Percentiles rank a stretch among this genome's conserved stretches.
phyloP scores from a whole-genome alignment of 2,329 filamentous ascomycete genomes.

The Coniochaeta sp. region DNA sequence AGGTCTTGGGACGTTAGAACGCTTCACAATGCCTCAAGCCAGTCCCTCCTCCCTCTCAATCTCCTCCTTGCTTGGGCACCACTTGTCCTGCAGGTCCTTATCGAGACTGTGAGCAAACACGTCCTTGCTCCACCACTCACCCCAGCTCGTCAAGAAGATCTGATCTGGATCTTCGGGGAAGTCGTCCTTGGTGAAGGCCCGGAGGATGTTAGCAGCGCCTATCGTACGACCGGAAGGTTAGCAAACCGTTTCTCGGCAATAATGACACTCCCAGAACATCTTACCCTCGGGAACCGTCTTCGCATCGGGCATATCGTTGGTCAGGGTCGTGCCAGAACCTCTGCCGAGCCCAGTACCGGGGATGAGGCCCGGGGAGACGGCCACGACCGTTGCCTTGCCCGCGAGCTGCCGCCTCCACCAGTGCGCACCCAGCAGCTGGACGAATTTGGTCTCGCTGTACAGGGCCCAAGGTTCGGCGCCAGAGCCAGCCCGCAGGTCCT shows the following conservation, averaged over 20 bases:
- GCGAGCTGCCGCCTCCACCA: conserved; percentile 49
- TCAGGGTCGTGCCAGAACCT: conserved; percentile 20
- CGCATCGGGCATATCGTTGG: conserved; percentile 33
- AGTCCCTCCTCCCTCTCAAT: conserved; percentile 35
- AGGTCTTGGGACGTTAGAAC: too few relatives aligned
- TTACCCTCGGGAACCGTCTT: conserved; percentile 39
- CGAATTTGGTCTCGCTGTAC: conserved; percentile 42
- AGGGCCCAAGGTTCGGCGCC: conserved; percentile 19
- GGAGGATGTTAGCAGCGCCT: conserved; percentile 39
- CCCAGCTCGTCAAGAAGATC: conserved; percentile 49
- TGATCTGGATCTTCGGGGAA: conserved; percentile 43
- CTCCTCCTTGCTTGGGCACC: conserved; percentile 38
- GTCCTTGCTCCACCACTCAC: conserved; percentile 46
- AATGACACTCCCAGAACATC: conserved; percentile 7
- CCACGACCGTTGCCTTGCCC: conserved; percentile 36
- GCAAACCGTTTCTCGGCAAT: background rate
- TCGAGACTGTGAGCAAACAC: conserved; percentile 34
- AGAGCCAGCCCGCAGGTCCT: conserved; percentile 31
- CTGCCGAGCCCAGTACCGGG: conserved; percentile 37
- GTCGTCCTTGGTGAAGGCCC: conserved; percentile 35
- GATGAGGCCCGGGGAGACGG: conserved; percentile 46
- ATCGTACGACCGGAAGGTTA: conserved; percentile 9
- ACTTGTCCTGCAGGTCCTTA: conserved; percentile 42
- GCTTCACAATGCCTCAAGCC: background rate
- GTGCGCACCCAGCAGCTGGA: conserved; percentile 42